Base-by-base conservation (phyloP, 305 asterid genomes). In the Andrographis paniculata region DNA sequence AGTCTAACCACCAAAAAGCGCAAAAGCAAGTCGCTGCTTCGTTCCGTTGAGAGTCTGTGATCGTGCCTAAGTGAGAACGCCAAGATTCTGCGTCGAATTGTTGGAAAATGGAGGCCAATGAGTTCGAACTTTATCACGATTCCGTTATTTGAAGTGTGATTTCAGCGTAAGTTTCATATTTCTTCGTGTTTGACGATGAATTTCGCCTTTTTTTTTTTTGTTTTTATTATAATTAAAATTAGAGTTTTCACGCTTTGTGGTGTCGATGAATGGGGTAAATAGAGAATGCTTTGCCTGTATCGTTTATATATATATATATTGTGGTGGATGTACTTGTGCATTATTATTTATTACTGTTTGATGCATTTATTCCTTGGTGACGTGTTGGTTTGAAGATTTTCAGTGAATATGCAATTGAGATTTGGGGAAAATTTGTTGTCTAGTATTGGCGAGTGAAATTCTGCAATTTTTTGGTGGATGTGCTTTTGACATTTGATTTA, bases 51-150 rank as follows among this genome's bases (percentile, higher is more conserved):
- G 52, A 51, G 45, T 55, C 44, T 55, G 45, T 24, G 18, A 40
- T 57, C 66, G 45, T 31, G 47, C 14, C 50, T 24, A 49, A 46
- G 33, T 39, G 62, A 33, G 42, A 45, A n/a, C n/a, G n/a, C n/a
- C n/a, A n/a, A n/a, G 36, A 19, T 35, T 42, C 45, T 40, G 17
- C 12, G 19, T 7, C 14, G 27, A 5, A 19, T 19, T 44, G 17
- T 37, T 37, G 17, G 45, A 5, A 24, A 56, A 87, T 87, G 96
- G 93, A 80, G 71, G 75, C 70, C 8, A 72, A 78, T 54, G 89
- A 82, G 63, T 69, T 60, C 18, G 70, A 78, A 27, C 24, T 13
- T 20, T 44, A 44, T 11, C 49, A 44, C 49, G 27, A 44, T 44
- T 44, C 49, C 5, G 28, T 44, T 19, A 44, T 44, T 44, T 44